phyloP scores from a whole-genome alignment of 352 stramenopile genomes.

The Phytopythium oedochilum region DNA sequence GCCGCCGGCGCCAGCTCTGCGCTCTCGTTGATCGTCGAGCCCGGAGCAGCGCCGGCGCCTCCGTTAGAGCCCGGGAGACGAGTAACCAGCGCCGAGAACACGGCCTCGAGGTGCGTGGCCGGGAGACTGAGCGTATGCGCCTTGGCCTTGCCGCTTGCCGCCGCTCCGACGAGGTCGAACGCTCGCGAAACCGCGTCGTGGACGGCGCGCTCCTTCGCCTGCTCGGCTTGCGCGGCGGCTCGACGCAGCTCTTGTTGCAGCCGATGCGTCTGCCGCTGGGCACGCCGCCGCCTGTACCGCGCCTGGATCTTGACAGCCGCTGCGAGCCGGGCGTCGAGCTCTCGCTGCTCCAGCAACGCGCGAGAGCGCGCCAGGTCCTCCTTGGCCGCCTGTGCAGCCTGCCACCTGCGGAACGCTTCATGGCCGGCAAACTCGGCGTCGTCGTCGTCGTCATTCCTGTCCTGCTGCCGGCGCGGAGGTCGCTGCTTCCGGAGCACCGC shows the following conservation, averaged over 20 bases:
- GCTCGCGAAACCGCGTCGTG: slow-evolving; percentile 38
- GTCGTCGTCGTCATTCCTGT: slow-evolving; percentile 17
- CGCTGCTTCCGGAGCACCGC: slow-evolving; percentile 24
- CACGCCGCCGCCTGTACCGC: slow-evolving; percentile 49
- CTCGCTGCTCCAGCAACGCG: slow-evolving; percentile 10
- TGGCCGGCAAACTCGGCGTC: slow-evolving; percentile 51
- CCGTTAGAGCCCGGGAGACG: too few species aligned
- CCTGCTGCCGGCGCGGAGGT: slow-evolving; percentile 16
- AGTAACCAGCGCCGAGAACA: slow-evolving; percentile 35
- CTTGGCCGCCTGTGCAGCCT: slow-evolving; percentile 44
- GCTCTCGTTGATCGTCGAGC: background rate
- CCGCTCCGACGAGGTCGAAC: slow-evolving; percentile 29
- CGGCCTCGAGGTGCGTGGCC: slow-evolving; percentile 27
- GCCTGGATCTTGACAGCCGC: slow-evolving; percentile 64
- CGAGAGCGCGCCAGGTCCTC: slow-evolving; percentile 34
- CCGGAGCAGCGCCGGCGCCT: background rate
- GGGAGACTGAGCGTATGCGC: slow-evolving; percentile 29
- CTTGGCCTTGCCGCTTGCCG: slow-evolving; percentile 14
- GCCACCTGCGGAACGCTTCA: slow-evolving; percentile 66
- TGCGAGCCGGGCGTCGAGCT: slow-evolving; percentile 10
- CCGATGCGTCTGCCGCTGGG: slow-evolving; percentile 43
- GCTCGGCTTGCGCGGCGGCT: slow-evolving; percentile 35
- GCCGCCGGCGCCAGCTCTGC: background rate
- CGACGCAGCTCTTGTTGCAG: slow-evolving; percentile 46
- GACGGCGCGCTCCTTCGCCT: slow-evolving; percentile 35